These are phyloP conservation scores for Xylaria sp. DNA, from an alignment of 495 filamentous ascomycete genomes.

Conservation along the genomic window DNA sequence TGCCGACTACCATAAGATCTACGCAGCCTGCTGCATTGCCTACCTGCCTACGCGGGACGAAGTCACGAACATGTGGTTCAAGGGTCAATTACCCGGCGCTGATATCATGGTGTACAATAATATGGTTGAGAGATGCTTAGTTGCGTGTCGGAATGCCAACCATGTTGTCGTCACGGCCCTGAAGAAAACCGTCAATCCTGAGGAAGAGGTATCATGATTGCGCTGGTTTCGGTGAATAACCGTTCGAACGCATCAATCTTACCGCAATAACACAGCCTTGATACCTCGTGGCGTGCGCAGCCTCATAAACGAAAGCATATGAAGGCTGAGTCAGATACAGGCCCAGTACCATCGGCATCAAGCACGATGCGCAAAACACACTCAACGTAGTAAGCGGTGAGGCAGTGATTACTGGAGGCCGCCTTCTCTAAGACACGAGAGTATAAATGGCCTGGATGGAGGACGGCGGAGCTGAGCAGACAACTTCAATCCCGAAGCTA, in stretches of 20 bases:
- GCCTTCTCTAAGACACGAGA: not conserved
- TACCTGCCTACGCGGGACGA: constrained; percentile 90
- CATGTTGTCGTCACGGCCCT: constrained; percentile 50
- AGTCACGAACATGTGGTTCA: constrained; percentile 92
- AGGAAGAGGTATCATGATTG: constrained; percentile 34
- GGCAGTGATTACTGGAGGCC: not conserved
- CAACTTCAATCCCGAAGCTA: not conserved
- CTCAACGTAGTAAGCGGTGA: not conserved
- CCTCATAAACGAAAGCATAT: not conserved
- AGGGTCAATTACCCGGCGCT: constrained; percentile 63
- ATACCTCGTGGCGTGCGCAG: not conserved
- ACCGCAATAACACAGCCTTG: no score
- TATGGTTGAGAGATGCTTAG: constrained; percentile 51
- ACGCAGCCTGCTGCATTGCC: constrained; percentile 85
- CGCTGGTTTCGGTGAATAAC: not conserved
- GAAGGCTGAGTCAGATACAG: not conserved
- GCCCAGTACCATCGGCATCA: not conserved
- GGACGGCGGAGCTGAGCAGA: not conserved
- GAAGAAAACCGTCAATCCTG: constrained; percentile 42
- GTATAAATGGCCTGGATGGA: not conserved
- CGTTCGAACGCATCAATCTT: not conserved
- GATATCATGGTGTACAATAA: constrained; percentile 49
- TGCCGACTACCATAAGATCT: constrained; percentile 76
- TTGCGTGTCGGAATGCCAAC: constrained; percentile 52
- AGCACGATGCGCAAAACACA: not conserved